phyloP scores from a whole-genome alignment of 139 green algal genomes.

The Deuterostichococcus epilithicus region DNA sequence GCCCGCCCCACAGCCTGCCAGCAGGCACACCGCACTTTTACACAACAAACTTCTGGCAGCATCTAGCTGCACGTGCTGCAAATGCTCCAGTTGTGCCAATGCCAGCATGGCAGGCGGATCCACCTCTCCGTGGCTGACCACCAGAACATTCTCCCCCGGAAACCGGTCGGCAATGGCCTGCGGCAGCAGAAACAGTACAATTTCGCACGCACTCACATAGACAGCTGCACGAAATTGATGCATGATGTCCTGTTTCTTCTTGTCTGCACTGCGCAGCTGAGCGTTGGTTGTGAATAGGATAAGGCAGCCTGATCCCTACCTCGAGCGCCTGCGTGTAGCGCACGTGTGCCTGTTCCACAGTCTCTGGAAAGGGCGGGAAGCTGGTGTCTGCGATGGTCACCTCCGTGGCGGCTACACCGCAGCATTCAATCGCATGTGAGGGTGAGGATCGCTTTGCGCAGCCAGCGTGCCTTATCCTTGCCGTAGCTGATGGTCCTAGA shows the following conservation, averaged over 20 bases:
- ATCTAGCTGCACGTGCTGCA: background rate
- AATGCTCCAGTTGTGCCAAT: background rate
- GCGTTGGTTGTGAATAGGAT: no score
- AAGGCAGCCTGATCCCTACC: background rate
- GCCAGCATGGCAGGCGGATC: background rate
- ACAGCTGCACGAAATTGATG: no score
- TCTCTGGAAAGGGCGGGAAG: conserved; percentile 12
- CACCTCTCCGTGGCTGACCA: conserved; percentile 20
- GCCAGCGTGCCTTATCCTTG: no score
- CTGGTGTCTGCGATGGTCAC: background rate
- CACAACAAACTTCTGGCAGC: background rate
- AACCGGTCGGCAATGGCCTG: conserved; percentile 14
- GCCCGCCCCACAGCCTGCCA: background rate
- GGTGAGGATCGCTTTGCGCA: no score
- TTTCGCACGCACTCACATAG: no score
- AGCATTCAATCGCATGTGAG: no score
- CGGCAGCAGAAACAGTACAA: background rate
- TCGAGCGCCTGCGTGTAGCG: background rate
- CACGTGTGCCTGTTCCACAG: conserved; percentile 10
- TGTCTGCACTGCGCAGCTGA: no score
- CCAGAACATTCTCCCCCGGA: conserved; percentile 11
- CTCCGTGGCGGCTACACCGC: background rate
- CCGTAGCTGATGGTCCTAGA: no score
- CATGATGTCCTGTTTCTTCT: no score
- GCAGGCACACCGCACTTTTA: background rate